Evolutionary conservation across 2,329 filamentous ascomycete genomes (phyloP).

Genomic region (Colletotrichum echinochloae): DNA sequence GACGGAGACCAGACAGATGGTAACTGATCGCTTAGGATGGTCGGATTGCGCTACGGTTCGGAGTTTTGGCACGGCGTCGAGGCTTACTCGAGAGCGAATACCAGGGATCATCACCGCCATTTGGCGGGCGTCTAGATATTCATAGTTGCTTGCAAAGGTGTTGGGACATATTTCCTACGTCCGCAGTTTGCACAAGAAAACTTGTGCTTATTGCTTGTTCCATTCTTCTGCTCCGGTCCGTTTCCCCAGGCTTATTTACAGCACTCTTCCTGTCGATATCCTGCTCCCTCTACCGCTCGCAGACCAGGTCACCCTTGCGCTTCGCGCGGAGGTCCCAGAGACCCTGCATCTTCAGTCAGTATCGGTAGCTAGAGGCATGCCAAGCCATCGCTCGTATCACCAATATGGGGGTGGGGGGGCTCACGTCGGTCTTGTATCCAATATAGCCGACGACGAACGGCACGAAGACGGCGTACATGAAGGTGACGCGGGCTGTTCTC

Average conservation of each 20-base stretch:
- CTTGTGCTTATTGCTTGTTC: constrained; percentile 14
- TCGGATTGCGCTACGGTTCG: neutral
- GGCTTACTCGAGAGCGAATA: neutral
- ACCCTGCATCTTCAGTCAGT: constrained; percentile 71
- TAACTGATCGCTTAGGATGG: neutral
- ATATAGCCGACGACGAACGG: constrained; percentile 77
- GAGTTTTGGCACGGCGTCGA: constrained; percentile 11
- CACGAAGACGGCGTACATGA: constrained; percentile 80
- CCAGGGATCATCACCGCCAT: constrained; percentile 6
- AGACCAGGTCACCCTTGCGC: constrained; percentile 85
- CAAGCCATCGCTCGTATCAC: no score
- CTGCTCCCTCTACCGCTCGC: constrained; percentile 72
- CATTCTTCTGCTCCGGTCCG: constrained; percentile 17
- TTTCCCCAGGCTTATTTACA: constrained; percentile 56
- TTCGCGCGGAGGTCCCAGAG: constrained; percentile 89
- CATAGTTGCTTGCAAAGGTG: neutral
- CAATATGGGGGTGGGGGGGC: constrained; percentile 49
- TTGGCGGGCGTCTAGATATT: neutral
- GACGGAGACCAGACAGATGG: constrained; percentile 55
- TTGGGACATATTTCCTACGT: neutral
- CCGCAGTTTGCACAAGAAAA: neutral
- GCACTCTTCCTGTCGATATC: constrained; percentile 35
- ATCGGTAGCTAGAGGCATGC: constrained; percentile 16
- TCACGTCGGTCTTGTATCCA: constrained; percentile 87
- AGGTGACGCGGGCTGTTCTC: constrained; percentile 81